Evolutionary conservation across 495 filamentous ascomycete genomes (phyloP), one percentile per base, ranked within the genome.

Genomic region (Pseudevernia furfuracea): DNA sequence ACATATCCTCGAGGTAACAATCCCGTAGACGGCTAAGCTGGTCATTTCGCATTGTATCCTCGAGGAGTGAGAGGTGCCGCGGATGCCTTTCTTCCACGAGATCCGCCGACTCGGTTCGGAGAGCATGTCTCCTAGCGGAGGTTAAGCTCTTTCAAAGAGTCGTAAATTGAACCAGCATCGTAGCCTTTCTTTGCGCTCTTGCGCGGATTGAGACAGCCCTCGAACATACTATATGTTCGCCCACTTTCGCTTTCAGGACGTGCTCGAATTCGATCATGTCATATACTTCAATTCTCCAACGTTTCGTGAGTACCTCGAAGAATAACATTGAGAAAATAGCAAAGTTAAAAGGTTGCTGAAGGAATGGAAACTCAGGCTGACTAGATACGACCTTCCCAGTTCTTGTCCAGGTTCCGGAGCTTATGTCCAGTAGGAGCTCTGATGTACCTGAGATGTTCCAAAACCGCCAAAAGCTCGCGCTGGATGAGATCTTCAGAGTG

Each of bases 301-400:
- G 3, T 62, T 62, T 23, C n/a, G 7, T 17, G n/a, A 55, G 17
- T 52, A 62, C 34, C 60, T 62, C n/a, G 60, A 55, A 53, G 41
- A 48, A n/a, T 21, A 62, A 62, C 44, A 62, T 52, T 10, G 21
- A 48, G 15, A 53, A 62, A 37, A 62, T 62, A n/a, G 60, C 60
- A 38, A 30, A 21, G 3, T 10, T 52, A 2, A 39, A 62, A 53
- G 14, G n/a, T 17, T 5, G 28, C 15, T 15, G 43, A 62, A 23
- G 44, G 32, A 12, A 10, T 53, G 23, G 41, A 62, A 25, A 23
- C 21, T 30, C 17, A 38, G 44, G 44, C 41, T 62, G 43, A 52
- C 43, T 23, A 23, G 17, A 48, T 62, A 62, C 32, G 44, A 48
- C 12, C 43, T 48, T 34, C 60, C 60, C n/a, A 43, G n/a, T 21